These are phyloP conservation scores for Gaeumannomyces tritici DNA, from an alignment of 2,329 filamentous ascomycete genomes.

Conservation along the genomic window DNA sequence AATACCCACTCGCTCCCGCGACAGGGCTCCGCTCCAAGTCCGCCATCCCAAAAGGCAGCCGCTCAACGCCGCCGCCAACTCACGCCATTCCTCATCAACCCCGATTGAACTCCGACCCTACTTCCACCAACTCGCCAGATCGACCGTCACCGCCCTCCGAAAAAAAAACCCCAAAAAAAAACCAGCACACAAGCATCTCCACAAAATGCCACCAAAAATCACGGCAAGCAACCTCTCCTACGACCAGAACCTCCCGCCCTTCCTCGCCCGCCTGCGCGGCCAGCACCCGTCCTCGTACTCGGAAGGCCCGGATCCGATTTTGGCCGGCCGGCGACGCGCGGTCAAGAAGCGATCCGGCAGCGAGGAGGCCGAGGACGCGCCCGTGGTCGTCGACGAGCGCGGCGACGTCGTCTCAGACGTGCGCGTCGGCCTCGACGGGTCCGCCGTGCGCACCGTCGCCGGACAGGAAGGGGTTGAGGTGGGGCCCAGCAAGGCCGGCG, in stretches of 20 bases:
- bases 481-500: constrained; percentile 8
- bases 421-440: constrained; percentile 30
- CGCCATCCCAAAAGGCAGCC: no score
- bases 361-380: constrained; percentile 67
- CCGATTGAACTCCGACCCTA: no score
- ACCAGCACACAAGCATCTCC: no score
- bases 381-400: constrained; percentile 64
- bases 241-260: constrained; percentile 48
- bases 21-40: no score
- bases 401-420: constrained; percentile 46
- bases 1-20: no score
- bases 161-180: not conserved
- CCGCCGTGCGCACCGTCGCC: constrained; percentile 21
- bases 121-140: no score
- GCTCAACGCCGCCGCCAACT: no score
- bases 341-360: constrained; percentile 47
- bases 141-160: no score
- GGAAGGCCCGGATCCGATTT: constrained; percentile 42
- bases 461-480: constrained; percentile 10
- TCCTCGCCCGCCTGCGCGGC: constrained; percentile 47
- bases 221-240: constrained; percentile 64
- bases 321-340: constrained; percentile 39
- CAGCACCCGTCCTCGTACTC: constrained; percentile 34
- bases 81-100: no score
- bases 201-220: constrained; percentile 49